phyloP scores from a whole-genome alignment of 106 monocot genomes.

The Dendrobium catenatum region DNA sequence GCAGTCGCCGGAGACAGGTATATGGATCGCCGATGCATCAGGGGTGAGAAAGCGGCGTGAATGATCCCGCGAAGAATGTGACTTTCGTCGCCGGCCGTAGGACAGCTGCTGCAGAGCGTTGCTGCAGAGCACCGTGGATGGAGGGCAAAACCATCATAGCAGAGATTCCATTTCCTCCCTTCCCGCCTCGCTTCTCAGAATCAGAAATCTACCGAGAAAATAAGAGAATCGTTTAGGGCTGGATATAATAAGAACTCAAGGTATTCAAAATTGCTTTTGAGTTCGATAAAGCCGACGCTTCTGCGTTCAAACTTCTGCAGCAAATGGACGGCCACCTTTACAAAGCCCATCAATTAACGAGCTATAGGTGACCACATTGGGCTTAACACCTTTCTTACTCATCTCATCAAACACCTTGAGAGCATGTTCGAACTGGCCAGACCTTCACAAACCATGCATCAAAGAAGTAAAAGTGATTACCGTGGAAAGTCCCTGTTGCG shows the following conservation, averaged over 20 bases:
- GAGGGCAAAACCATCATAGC: background rate
- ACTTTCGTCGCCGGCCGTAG: background rate
- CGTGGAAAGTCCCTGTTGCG: conserved; percentile 21
- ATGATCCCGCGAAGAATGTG: background rate
- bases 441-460: conserved; percentile 42
- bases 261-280: no score
- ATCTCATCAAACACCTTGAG: conserved; percentile 55
- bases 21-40: background rate
- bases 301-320: no score
- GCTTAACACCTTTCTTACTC: conserved; percentile 34
- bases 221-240: no score
- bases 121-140: background rate
- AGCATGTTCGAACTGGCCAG: conserved; percentile 31
- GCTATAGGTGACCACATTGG: conserved; percentile 76
- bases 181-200: background rate
- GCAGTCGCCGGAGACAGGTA: background rate
- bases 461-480: conserved; percentile 66
- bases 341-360: conserved; percentile 71
- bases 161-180: background rate
- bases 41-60: background rate
- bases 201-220: no score
- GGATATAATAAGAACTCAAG: no score
- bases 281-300: no score
- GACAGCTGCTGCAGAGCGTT: background rate
- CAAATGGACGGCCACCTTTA: conserved; percentile 32